Evolutionary conservation across 2,329 filamentous ascomycete species (phyloP).

Genomic region (Penicillium sp.): DNA sequence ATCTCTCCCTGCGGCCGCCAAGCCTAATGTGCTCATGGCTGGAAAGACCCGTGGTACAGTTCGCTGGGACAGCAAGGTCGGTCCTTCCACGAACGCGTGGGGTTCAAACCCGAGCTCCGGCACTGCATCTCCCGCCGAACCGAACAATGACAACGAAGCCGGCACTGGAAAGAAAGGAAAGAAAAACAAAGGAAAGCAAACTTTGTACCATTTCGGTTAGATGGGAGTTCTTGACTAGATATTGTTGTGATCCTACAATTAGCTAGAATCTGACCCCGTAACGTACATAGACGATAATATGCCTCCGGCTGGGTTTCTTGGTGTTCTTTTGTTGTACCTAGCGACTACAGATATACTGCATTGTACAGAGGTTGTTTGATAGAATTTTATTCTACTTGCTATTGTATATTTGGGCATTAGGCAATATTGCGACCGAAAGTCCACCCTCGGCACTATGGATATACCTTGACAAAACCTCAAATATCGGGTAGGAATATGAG

Average conservation of each 20-base stretch:
- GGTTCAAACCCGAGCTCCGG: constrained; percentile 26
- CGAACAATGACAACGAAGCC: constrained; percentile 21
- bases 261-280: neutral
- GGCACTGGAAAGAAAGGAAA: constrained; percentile 39
- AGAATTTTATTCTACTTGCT: neutral
- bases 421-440: neutral
- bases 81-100: constrained; percentile 42
- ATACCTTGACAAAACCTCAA: neutral
- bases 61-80: constrained; percentile 46
- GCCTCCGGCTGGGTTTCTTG: neutral
- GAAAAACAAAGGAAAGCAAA: constrained; percentile 44
- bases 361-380: constrained; percentile 5
- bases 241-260: neutral
- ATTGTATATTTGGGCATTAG: neutral
- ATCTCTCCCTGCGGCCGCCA: constrained; percentile 76
- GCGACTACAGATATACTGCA: constrained; percentile 9
- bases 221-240: neutral
- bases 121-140: constrained; percentile 22
- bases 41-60: constrained; percentile 50
- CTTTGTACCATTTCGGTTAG: constrained; percentile 43
- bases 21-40: constrained; percentile 58
- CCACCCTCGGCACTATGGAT: neutral
- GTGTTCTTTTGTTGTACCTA: constrained; percentile 3
- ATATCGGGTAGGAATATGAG: too few relatives aligned
- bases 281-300: constrained; percentile 1